Evolutionary conservation across 2,329 filamentous ascomycete genomes (phyloP), one percentile per base, ranked within the genome.

Genomic region (Plectosphaerella sp.): DNA sequence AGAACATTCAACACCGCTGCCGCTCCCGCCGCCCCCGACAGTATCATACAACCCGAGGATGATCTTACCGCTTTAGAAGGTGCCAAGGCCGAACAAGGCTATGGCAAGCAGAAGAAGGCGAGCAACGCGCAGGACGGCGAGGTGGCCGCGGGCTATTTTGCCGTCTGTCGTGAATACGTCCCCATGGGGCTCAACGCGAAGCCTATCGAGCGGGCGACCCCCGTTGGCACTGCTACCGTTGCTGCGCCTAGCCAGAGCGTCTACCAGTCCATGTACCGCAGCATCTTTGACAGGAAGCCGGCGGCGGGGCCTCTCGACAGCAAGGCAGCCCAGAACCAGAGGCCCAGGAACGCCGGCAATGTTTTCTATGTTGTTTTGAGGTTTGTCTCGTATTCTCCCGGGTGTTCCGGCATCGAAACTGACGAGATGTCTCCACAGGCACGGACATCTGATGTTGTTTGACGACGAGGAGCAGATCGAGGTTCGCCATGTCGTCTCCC

Each of bases 231-330:
- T 52, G 71, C 81, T 49, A 87, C 88, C 15, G 84, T 94, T 45
- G 83, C 87, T 35, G 77, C 88, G 42, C 88, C 91, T 52, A 96
- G 91, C 64, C 91, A 89, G 52, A 97, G 93, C 67, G 93, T 99
- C 37, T 97, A 97, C 70, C 94, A 97, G 78, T 88, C 88, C 67
- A 97, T 99, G 91, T 99, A 99, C 72, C 80, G 91, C 66, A 96
- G 89, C 67, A 87, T 99, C 56, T 97, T 99, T 66, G 91, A 96
- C 61, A 83, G 93, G 62, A 92, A 87, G 62, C 77, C 72, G 36
- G 60, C 64, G 9, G 59, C 72, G 2, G 69, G 71, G 1, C 74
- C 77, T 2, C 59, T 80, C 51, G 79, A 82, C 46, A 71, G 72
- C 48, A 74, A 69, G 54, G 77, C 70, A 48, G 69, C 67, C 16